A percentile compares a stretch with the other conserved stretches of the same genome.
phyloP scores from a whole-genome alignment of 306 rosid species.

The Citrullus colocynthis region DNA sequence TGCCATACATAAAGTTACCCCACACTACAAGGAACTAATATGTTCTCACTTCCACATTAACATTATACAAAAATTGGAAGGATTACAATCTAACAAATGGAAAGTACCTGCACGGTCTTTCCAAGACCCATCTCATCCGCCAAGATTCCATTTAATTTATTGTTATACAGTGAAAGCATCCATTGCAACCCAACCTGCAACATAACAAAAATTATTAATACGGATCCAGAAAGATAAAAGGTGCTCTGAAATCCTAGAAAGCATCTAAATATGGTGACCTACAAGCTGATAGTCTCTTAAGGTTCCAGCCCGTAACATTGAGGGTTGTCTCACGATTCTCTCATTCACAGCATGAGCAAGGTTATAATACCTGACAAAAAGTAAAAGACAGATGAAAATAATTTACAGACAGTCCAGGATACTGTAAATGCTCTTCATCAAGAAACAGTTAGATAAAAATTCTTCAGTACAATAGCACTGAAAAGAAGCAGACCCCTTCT shows the following conservation, averaged over 20 bases:
- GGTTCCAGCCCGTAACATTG: constrained; percentile 86
- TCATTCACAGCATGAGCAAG: constrained; percentile 99
- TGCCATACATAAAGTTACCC: background rate
- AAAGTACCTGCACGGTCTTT: constrained; percentile 87
- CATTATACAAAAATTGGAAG: background rate
- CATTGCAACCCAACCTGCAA: constrained; percentile 94
- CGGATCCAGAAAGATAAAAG: background rate
- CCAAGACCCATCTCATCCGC: constrained; percentile 99
- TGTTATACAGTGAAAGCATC: constrained; percentile 98
- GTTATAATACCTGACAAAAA: constrained; percentile 64
- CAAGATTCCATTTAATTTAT: constrained; percentile 90
- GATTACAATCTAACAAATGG: constrained; percentile 4
- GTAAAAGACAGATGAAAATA: constrained; percentile 6
- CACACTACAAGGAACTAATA: background rate
- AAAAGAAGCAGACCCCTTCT: background rate
- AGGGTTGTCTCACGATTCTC: constrained; percentile 74
- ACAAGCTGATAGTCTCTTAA: constrained; percentile 98
- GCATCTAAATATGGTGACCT: constrained; percentile 27
- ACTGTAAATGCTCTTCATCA: background rate
- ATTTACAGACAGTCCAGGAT: background rate
- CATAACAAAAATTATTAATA: constrained; percentile 9
- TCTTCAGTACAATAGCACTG: background rate
- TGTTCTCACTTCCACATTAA: background rate
- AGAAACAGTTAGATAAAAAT: background rate
- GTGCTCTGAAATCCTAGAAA: background rate